Conservation (phyloP, 2,329 filamentous ascomycete genomes). For the Trichocomaceae sp. region DNA sequence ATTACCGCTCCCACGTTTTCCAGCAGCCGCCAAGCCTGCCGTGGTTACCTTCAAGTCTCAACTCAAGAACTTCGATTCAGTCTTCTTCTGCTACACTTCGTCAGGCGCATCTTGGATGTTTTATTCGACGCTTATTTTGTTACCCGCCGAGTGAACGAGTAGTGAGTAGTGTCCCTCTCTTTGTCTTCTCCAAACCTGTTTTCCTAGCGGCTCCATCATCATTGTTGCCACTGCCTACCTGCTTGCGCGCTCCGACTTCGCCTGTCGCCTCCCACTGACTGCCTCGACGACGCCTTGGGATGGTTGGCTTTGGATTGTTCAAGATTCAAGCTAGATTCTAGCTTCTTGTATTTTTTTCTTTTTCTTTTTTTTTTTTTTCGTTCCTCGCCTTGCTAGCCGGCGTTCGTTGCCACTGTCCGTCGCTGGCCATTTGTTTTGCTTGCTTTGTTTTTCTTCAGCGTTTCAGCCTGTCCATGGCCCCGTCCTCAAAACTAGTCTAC, state of each 20-base stretch:
- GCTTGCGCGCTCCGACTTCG: not conserved
- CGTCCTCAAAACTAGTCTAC: no score
- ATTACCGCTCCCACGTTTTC: slow-evolving; percentile 2
- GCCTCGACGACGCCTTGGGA: not conserved
- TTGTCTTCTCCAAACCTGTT: not conserved
- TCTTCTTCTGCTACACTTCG: no score
- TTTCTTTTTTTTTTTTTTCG: not conserved
- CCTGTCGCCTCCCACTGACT: not conserved
- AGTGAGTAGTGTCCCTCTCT: not conserved
- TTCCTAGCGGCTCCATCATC: not conserved
- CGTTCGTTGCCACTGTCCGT: not conserved
- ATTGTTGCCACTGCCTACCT: not conserved
- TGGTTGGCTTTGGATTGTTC: not conserved
- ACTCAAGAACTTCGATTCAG: not conserved
- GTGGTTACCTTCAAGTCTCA: not conserved
- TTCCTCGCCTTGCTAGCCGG: not conserved
- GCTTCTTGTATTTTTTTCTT: not conserved
- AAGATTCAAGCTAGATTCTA: not conserved
- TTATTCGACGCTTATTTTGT: not conserved
- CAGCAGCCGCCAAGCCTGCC: not conserved
- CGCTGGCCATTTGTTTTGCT: not conserved
- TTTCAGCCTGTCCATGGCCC: slow-evolving; percentile 7
- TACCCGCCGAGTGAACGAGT: no score
- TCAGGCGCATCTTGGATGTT: not conserved
- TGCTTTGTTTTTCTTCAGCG: not conserved